Conservation (phyloP, 1,139 yeast genomes). For the Hansenula sp. region DNA sequence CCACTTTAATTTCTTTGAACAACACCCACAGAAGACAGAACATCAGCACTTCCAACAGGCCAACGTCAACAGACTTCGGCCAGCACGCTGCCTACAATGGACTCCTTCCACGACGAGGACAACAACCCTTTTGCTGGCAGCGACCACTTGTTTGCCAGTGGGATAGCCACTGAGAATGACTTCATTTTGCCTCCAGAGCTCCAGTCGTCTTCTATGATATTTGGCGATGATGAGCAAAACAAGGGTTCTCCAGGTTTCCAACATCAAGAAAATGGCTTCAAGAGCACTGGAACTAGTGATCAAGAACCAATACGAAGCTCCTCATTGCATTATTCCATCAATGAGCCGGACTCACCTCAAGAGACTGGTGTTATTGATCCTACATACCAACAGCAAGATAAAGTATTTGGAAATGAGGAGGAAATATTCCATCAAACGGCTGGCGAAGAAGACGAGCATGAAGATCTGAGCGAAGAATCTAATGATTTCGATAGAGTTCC, state of each 20-base stretch:
- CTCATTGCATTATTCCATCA: conserved; percentile 4
- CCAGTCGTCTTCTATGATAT: conserved; percentile 1
- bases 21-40: too few species aligned
- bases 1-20: too few species aligned
- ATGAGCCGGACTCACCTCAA: not conserved
- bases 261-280: not conserved
- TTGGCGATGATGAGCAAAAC: conserved; percentile 2
- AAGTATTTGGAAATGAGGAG: not conserved
- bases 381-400: not conserved
- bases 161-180: conserved; percentile 17
- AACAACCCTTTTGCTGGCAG: conserved; percentile 40
- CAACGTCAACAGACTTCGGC: too few species aligned
- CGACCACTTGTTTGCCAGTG: conserved; percentile 29
- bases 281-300: not conserved
- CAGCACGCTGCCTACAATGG: too few species aligned
- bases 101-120: conserved; percentile 34
- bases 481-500: not conserved
- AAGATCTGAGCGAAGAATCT: conserved; percentile 1
- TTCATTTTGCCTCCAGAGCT: conserved; percentile 2
- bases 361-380: not conserved
- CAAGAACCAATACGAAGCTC: not conserved
- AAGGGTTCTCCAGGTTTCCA: too few species aligned
- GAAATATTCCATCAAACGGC: not conserved
- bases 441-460: not conserved
- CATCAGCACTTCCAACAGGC: too few species aligned